Base-by-base conservation (phyloP, 148 eudicot species). In the Heliamphora exappendiculata region DNA sequence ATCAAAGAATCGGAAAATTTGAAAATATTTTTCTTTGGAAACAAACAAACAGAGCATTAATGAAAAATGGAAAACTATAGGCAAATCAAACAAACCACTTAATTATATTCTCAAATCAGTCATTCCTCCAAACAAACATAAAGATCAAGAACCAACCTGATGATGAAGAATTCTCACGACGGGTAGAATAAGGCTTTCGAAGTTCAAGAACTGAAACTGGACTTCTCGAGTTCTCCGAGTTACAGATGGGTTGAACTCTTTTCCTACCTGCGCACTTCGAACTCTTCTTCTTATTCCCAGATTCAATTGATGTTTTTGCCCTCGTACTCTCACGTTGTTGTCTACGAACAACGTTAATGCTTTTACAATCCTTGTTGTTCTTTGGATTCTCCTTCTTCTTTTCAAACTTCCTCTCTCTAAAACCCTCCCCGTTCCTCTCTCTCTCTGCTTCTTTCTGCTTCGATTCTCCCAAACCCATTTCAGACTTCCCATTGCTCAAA, bases 121-220 rank as follows among this genome's bases (percentile, higher is more conserved):
- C n/a, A n/a, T n/a, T n/a, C n/a, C n/a, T n/a, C n/a, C n/a, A 55
- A 20, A 55, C 59, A 55, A n/a, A 49, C 7, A 59, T 34, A 28
- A 28, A 24, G 12, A 4, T 17, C n/a, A 53, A 20, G 24, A 53
- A 19, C 8, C 50, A 47, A 12, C 3, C 42, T 3, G 42, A 39
- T 39, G 42, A 39, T 39, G 42, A 39, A 39, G 3, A 2, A 39
- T 39, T 39, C 42, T 39, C 4, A 58, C 63, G 11, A 3, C 8
- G 17, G 7, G 11, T 4, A 58, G 12, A 5, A 9, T 24, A 7
- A 22, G 0, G 24, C 7, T 54, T 49, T 4, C 4, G 66, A 78
- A 78, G 78, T 55, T 72, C 66, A 36, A 81, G 79, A 34, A 84
- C 78, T 41, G 86, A 81, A 78, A 81, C 67, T 3, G 82, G 84